Evolutionary conservation across 2,329 filamentous ascomycete species (phyloP).

Genomic region (Leptographium procerum): DNA sequence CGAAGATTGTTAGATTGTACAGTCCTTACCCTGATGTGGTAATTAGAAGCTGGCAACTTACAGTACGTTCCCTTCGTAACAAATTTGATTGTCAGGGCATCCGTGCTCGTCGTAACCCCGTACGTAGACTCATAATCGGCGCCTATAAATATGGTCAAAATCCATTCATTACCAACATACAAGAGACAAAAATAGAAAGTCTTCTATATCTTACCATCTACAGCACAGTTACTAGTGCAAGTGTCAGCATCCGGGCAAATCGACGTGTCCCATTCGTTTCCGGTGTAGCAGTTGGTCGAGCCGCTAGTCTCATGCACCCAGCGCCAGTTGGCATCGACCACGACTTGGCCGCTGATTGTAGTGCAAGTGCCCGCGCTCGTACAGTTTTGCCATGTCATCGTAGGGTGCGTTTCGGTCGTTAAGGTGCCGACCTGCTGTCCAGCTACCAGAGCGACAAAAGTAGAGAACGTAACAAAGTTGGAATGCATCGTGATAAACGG

Average conservation of each 20-base stretch:
- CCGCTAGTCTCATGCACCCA: slow-evolving; percentile 39
- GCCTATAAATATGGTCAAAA: slow-evolving; percentile 4
- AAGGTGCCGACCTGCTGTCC: slow-evolving; percentile 37
- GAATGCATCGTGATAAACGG: slow-evolving; percentile 7
- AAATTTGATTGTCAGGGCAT: slow-evolving; percentile 35
- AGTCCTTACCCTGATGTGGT: neutral
- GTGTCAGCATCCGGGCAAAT: slow-evolving; percentile 34
- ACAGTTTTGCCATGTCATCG: slow-evolving; percentile 40
- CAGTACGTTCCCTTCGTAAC: slow-evolving; percentile 27
- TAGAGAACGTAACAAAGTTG: slow-evolving; percentile 25
- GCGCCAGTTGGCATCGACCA: slow-evolving; percentile 46
- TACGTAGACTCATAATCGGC: slow-evolving; percentile 41
- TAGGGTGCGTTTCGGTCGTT: slow-evolving; percentile 36
- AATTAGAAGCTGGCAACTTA: slow-evolving; percentile 9
- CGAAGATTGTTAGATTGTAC: neutral
- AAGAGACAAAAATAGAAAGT: neutral
- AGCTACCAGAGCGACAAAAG: slow-evolving; percentile 29
- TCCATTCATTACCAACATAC: no score
- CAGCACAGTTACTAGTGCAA: slow-evolving; percentile 44
- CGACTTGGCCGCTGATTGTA: slow-evolving; percentile 33
- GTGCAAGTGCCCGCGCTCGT: slow-evolving; percentile 34
- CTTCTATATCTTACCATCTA: slow-evolving; percentile 29
- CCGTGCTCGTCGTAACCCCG: slow-evolving; percentile 37
- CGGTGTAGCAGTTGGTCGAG: slow-evolving; percentile 38
- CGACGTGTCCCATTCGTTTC: slow-evolving; percentile 33